phyloP scores from a whole-genome alignment of 371 early-diverging fungal genomes.

The Rhizomucor pusillus region DNA sequence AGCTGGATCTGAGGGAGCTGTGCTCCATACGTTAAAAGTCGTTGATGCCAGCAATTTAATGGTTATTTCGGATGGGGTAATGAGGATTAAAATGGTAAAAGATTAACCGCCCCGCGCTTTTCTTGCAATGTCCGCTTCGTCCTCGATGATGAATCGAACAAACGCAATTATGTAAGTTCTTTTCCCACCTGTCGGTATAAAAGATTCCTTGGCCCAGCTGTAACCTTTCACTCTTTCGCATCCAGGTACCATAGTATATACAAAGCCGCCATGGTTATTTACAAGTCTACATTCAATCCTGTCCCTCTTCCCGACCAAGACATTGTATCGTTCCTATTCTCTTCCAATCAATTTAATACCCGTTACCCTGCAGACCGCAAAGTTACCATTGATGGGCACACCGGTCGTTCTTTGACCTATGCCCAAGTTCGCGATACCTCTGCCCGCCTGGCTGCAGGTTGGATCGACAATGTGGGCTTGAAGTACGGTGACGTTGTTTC shows the following conservation, averaged over 20 bases:
- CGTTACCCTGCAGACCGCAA: slow-evolving; percentile 27
- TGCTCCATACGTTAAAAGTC: too few species aligned
- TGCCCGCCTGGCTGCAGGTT: slow-evolving; percentile 62
- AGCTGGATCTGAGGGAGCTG: too few species aligned
- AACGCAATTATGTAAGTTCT: slow-evolving; percentile 9
- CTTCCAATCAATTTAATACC: slow-evolving; percentile 25
- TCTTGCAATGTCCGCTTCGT: background rate
- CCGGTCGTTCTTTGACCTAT: slow-evolving; percentile 57
- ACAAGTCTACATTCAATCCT: slow-evolving; percentile 12
- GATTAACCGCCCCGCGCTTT: too few species aligned
- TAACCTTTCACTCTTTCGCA: background rate
- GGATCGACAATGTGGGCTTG: slow-evolving; percentile 52
- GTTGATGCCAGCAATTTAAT: too few species aligned
- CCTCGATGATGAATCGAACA: slow-evolving; percentile 3
- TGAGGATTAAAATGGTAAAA: too few species aligned
- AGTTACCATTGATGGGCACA: slow-evolving; percentile 60
- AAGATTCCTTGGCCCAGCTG: background rate
- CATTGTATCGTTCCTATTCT: slow-evolving; percentile 63
- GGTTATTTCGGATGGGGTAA: too few species aligned
- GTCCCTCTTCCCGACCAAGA: slow-evolving; percentile 61
- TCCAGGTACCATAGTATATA: background rate
- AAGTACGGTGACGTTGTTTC: slow-evolving; percentile 67
- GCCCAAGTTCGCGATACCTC: slow-evolving; percentile 50
- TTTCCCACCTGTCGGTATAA: slow-evolving; percentile 10
- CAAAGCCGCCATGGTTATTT: slow-evolving; percentile 10